phyloP scores from a whole-genome alignment of 2,329 filamentous ascomycete genomes.

The Aspergillus eucalypticola region DNA sequence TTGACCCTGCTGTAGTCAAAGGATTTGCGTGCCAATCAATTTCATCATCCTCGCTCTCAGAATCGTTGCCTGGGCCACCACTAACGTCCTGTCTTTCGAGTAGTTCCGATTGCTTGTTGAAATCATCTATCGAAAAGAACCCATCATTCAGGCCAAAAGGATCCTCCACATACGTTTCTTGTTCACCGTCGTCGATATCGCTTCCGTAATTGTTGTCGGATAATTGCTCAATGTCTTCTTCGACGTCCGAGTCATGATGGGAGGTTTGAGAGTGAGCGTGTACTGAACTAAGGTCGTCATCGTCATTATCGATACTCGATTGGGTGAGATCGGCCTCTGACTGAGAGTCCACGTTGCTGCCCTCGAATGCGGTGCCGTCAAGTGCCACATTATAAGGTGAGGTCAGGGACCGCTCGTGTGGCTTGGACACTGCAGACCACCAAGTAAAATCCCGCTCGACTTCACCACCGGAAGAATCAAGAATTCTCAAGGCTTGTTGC shows the following conservation, averaged over 20 bases:
- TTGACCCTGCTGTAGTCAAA: constrained; percentile 43
- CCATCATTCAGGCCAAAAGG: constrained; percentile 89
- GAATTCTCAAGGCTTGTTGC: constrained; percentile 86
- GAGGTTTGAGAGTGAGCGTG: constrained; percentile 8
- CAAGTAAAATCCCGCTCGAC: constrained; percentile 51
- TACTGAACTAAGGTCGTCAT: constrained; percentile 15
- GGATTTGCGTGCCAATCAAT: constrained; percentile 88
- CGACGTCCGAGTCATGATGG: constrained; percentile 11
- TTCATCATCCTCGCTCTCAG: constrained; percentile 74
- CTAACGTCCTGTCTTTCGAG: constrained; percentile 82
- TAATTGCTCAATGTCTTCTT: constrained; percentile 13
- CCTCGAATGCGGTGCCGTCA: constrained; percentile 20
- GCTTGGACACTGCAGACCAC: constrained; percentile 27
- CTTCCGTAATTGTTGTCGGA: constrained; percentile 19
- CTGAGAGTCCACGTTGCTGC: constrained; percentile 17
- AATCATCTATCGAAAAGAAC: constrained; percentile 96
- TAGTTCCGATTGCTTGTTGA: constrained; percentile 90
- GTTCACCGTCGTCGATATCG: constrained; percentile 30
- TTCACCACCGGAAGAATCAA: constrained; percentile 63
- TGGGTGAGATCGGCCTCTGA: constrained; percentile 18
- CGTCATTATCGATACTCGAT: constrained; percentile 18
- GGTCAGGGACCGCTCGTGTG: constrained; percentile 1
- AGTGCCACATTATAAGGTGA: constrained; percentile 7
- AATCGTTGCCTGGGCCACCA: constrained; percentile 72
- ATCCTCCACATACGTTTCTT: constrained; percentile 66